Evolutionary conservation across 163 green algal genomes (phyloP).

Genomic region (Prototheca stagnorum): DNA sequence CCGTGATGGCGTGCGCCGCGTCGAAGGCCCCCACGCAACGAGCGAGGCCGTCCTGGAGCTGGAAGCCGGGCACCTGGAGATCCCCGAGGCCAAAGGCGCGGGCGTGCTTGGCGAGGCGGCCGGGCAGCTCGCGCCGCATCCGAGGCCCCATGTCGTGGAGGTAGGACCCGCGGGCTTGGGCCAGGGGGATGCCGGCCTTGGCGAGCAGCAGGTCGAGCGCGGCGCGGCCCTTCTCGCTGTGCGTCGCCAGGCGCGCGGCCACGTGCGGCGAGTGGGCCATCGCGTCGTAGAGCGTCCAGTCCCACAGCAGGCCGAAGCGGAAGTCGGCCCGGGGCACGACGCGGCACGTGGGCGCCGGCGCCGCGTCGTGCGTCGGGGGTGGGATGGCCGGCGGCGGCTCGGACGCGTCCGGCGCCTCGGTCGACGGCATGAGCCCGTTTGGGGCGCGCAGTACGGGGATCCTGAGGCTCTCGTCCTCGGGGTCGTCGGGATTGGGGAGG

Average conservation of each 20-base stretch:
- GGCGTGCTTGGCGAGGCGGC: constrained; percentile 12
- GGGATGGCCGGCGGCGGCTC: too few relatives aligned
- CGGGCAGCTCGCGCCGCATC: constrained; percentile 7
- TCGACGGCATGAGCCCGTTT: too few relatives aligned
- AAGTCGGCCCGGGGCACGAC: constrained; percentile 28
- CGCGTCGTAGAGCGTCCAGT: constrained; percentile 72
- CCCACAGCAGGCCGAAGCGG: constrained; percentile 49
- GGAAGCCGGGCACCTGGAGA: constrained; percentile 17
- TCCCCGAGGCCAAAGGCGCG: constrained; percentile 16
- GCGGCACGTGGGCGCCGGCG: background rate
- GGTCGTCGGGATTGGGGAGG: too few relatives aligned
- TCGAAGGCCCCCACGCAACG: constrained; percentile 28
- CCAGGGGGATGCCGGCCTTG: constrained; percentile 26
- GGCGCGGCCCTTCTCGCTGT: constrained; percentile 24
- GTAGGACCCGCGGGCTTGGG: constrained; percentile 10
- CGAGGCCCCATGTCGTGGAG: constrained; percentile 17
- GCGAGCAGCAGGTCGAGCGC: constrained; percentile 29
- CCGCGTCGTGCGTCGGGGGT: background rate
- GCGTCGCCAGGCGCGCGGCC: constrained; percentile 52
- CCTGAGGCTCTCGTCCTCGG: too few relatives aligned
- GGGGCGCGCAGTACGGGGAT: too few relatives aligned
- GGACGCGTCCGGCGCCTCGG: too few relatives aligned
- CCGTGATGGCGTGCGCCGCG: constrained; percentile 29
- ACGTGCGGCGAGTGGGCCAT: constrained; percentile 60
- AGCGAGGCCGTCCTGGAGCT: constrained; percentile 20